Evolutionary conservation across 1,284 basidiomycete species (phyloP).

Genomic region (Filobasidium uniguttulatum): DNA sequence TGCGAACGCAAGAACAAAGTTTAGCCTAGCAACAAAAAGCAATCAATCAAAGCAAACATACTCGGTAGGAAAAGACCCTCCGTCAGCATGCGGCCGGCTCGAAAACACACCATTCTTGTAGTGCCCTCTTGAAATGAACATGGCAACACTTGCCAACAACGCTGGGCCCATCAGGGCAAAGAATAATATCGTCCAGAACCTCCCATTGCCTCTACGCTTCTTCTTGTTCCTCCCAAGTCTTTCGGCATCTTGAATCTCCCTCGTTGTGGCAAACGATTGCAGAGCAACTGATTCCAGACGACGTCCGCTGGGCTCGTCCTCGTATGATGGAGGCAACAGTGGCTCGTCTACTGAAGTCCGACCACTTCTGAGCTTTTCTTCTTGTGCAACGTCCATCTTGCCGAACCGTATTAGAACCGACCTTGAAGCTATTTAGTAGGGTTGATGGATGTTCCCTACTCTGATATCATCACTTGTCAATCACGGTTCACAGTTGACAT

Average conservation of each 20-base stretch:
- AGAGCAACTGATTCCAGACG: constrained; percentile 9
- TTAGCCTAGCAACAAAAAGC: background rate
- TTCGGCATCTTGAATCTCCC: background rate
- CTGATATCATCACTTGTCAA: no score
- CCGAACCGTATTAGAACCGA: no score
- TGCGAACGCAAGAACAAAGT: constrained; percentile 5
- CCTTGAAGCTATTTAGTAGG: no score
- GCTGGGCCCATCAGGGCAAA: constrained; percentile 20
- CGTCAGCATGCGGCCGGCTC: constrained; percentile 14
- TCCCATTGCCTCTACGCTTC: background rate
- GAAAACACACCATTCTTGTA: constrained; percentile 18
- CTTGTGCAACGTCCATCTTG: background rate
- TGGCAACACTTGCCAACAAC: constrained; percentile 19
- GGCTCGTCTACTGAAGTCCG: constrained; percentile 18
- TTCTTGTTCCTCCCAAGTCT: background rate
- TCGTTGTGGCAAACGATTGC: background rate
- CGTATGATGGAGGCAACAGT: constrained; percentile 27
- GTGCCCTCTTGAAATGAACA: constrained; percentile 26
- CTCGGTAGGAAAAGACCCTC: constrained; percentile 31
- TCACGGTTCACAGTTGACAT: no score
- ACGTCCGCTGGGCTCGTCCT: background rate
- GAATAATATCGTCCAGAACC: constrained; percentile 18
- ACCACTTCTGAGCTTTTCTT: background rate
- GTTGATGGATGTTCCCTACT: no score
- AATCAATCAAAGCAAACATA: constrained; percentile 17